phyloP scores from a whole-genome alignment of 768 basidiomycete genomes.

The Amanita fuliginea region DNA sequence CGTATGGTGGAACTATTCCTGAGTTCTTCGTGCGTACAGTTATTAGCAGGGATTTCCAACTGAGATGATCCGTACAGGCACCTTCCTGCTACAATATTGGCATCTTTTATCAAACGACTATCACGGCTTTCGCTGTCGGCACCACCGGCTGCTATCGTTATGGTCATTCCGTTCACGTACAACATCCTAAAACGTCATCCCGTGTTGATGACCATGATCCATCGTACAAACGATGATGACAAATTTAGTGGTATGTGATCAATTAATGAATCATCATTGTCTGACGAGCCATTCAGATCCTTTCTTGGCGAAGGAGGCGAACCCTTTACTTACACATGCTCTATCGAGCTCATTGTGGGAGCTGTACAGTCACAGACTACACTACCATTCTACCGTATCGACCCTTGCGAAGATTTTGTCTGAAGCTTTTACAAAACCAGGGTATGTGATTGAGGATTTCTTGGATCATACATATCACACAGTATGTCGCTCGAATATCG shows the following conservation, averaged over 20 bases:
- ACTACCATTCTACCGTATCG: conserved; percentile 85
- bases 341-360: conserved; percentile 92
- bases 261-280: no score
- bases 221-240: conserved; percentile 28
- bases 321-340: conserved; percentile 71
- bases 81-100: conserved; percentile 82
- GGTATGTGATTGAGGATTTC: conserved; percentile 90
- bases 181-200: conserved; percentile 91
- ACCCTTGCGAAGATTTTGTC: conserved; percentile 77
- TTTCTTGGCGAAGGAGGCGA: conserved; percentile 52
- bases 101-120: conserved; percentile 90
- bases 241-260: no score
- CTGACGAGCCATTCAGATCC: conserved; percentile 37
- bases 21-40: conserved; percentile 66
- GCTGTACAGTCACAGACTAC: conserved; percentile 61
- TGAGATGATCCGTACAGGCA: conserved; percentile 32
- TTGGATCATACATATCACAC: conserved; percentile 87
- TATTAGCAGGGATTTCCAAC: conserved; percentile 2
- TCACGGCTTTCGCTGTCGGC: conserved; percentile 75
- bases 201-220: conserved; percentile 87
- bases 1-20: conserved; percentile 85
- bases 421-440: conserved; percentile 91
- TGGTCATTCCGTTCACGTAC: conserved; percentile 89
- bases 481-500: conserved; percentile 27
- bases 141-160: conserved; percentile 83